phyloP scores from a whole-genome alignment of 495 filamentous ascomycete genomes.

The Hapsidospora chrysogenum region DNA sequence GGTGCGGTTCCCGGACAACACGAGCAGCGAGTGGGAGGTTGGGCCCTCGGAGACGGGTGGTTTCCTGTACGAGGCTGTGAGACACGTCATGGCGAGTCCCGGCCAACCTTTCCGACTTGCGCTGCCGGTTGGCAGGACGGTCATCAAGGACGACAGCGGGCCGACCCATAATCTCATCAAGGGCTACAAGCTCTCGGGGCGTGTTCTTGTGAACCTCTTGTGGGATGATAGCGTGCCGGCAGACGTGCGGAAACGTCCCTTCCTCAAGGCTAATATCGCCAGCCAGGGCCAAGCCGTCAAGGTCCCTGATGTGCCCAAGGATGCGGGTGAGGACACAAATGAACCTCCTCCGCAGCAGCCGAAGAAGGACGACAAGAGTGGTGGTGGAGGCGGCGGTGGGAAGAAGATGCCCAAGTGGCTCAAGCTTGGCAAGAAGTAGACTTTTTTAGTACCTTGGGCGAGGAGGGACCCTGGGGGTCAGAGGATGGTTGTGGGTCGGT shows the following conservation, averaged over 20 bases:
- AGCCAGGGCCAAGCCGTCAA: conserved; percentile 48
- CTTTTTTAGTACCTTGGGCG: no score
- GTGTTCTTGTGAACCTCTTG: conserved; percentile 58
- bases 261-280: conserved; percentile 51
- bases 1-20: conserved; percentile 76
- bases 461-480: no score
- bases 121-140: conserved; percentile 13
- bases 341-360: conserved; percentile 12
- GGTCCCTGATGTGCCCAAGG: conserved; percentile 23
- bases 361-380: conserved; percentile 26
- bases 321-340: conserved; percentile 25
- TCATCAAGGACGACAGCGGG: conserved; percentile 17
- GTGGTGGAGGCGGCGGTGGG: conserved; percentile 21
- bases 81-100: conserved; percentile 27
- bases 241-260: conserved; percentile 28
- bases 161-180: conserved; percentile 43
- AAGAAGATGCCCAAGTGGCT: conserved; percentile 55
- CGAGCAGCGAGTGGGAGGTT: conserved; percentile 48
- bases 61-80: conserved; percentile 51
- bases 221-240: conserved; percentile 46
- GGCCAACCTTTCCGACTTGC: conserved; percentile 31
- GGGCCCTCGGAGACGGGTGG: conserved; percentile 43
- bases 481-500: no score
- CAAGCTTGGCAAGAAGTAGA: conserved; percentile 42
- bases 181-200: conserved; percentile 49